A percentile compares a stretch with the other conserved stretches of the same genome.
Conservation (phyloP, 805 yeast species). For the Cyberlindnera mycetangii region DNA sequence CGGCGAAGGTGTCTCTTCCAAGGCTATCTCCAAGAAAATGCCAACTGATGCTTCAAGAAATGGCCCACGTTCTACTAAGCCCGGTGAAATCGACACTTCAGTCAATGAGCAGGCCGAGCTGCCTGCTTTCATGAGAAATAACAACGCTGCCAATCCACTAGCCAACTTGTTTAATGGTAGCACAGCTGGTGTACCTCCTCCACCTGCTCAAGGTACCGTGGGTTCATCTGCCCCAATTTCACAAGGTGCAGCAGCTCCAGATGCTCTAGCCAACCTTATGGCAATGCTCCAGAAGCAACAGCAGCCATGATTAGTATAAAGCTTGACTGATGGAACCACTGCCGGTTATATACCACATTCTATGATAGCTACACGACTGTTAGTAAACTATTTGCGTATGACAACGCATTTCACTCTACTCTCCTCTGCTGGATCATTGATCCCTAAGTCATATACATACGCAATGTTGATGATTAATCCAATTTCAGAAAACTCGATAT, state of each 20-base stretch:
- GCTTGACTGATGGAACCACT: no score
- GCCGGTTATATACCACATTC: no score
- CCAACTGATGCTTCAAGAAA: conserved; percentile 84
- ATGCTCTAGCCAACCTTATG: conserved; percentile 40
- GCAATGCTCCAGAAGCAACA: conserved; percentile 40
- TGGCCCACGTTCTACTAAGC: conserved; percentile 78
- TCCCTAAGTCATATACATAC: no score
- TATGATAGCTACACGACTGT: no score
- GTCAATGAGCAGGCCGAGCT: conserved; percentile 24
- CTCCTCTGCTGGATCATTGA: no score
- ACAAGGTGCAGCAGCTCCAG: conserved; percentile 18
- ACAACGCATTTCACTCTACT: no score
- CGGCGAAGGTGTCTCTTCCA: conserved; percentile 90
- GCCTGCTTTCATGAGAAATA: conserved; percentile 32
- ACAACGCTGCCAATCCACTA: conserved; percentile 44
- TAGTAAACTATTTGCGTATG: no score
- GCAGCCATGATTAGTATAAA: conserved; percentile 8
- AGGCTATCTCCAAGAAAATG: conserved; percentile 88
- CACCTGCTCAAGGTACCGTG: conserved; percentile 20
- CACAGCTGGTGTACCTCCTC: conserved; percentile 9
- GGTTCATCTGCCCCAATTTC: conserved; percentile 7
- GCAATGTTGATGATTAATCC: no score
- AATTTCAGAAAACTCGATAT: no score
- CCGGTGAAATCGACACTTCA: conserved; percentile 45
- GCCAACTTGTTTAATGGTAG: conserved; percentile 40